Percentiles rank a stretch among this genome's conserved stretches.
These are phyloP conservation scores for Diplotaxis tenuifolia DNA, from an alignment of 345 rosid genomes.

Conservation along the genomic window DNA sequence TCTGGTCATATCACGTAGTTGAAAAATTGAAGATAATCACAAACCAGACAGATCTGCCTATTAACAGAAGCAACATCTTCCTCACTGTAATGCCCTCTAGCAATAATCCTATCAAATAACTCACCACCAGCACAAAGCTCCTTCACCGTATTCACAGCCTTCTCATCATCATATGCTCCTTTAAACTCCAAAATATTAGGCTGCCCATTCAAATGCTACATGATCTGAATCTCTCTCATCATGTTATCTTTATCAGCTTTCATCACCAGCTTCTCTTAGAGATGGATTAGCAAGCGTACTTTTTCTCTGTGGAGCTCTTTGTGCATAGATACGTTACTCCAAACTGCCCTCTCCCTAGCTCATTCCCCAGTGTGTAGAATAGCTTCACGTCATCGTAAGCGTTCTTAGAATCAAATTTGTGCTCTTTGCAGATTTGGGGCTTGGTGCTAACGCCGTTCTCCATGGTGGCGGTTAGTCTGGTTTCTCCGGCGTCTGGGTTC, in stretches of 20 bases:
- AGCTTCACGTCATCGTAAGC: constrained; percentile 68
- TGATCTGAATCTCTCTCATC: constrained; percentile 80
- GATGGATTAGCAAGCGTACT: constrained; percentile 83
- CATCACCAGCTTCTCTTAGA: constrained; percentile 65
- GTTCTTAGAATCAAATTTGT: constrained; percentile 69
- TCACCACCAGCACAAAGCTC: constrained; percentile 50
- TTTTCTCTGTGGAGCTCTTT: constrained; percentile 62
- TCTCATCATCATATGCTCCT: constrained; percentile 84
- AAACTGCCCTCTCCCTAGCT: constrained; percentile 88
- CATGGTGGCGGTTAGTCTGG: constrained; percentile 37
- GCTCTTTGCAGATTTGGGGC: constrained; percentile 40
- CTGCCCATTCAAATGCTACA: constrained; percentile 96
- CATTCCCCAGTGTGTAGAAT: constrained; percentile 64
- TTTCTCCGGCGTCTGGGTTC: constrained; percentile 22
- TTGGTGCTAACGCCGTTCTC: constrained; percentile 38
- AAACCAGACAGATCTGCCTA: constrained; percentile 39
- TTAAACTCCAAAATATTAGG: constrained; percentile 85
- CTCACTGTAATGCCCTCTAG: constrained; percentile 42
- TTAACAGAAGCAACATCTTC: constrained; percentile 40
- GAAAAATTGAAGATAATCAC: constrained; percentile 39
- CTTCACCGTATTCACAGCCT: constrained; percentile 80
- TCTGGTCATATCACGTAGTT: too few relatives aligned
- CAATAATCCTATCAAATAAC: constrained; percentile 38
- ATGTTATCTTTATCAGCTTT: constrained; percentile 75
- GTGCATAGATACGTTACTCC: constrained; percentile 81